A percentile compares a stretch with the other conserved stretches of the same genome.
Conservation (phyloP, 495 filamentous ascomycete genomes). For the Penicillium crystallinum region DNA sequence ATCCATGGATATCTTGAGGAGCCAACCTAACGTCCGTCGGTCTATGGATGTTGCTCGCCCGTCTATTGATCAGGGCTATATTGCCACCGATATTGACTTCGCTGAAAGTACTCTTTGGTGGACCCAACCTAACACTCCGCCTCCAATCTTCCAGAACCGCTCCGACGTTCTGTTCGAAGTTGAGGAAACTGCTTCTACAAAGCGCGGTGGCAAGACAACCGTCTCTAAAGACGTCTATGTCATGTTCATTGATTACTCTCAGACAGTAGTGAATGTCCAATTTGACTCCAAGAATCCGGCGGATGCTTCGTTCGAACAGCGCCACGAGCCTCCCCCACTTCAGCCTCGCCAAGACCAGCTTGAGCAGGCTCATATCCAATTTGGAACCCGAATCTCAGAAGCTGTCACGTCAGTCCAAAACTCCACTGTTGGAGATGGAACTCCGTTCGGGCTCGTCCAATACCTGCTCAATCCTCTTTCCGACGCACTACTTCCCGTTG, state of each 20-base stretch:
- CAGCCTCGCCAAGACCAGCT: conserved; percentile 87
- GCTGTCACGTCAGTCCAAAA: conserved; percentile 65
- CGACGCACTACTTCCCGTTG: conserved; percentile 73
- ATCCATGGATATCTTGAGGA: conserved; percentile 64
- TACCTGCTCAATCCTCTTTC: conserved; percentile 71
- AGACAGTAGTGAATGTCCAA: conserved; percentile 77
- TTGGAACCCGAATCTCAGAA: conserved; percentile 69
- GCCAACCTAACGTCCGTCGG: conserved; percentile 46
- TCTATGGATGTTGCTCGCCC: conserved; percentile 69
- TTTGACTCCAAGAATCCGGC: conserved; percentile 72
- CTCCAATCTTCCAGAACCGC: conserved; percentile 75
- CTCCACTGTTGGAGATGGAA: conserved; percentile 77
- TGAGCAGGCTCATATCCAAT: conserved; percentile 72
- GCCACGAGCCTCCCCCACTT: conserved; percentile 80
- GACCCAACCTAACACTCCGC: conserved; percentile 64
- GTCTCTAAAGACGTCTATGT: conserved; percentile 78
- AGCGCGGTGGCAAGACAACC: conserved; percentile 61
- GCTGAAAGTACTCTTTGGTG: conserved; percentile 73
- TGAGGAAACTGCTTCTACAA: conserved; percentile 67
- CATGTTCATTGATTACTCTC: conserved; percentile 91
- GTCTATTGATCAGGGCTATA: conserved; percentile 69
- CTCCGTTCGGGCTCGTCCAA: conserved; percentile 65
- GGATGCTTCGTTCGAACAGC: conserved; percentile 72
- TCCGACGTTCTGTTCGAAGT: conserved; percentile 78
- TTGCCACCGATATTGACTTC: conserved; percentile 84